Percentiles rank a stretch among this genome's conserved stretches.
Evolutionary conservation across 2,329 filamentous ascomycete species (phyloP).

Genomic region (Fusarium veterinarium): DNA sequence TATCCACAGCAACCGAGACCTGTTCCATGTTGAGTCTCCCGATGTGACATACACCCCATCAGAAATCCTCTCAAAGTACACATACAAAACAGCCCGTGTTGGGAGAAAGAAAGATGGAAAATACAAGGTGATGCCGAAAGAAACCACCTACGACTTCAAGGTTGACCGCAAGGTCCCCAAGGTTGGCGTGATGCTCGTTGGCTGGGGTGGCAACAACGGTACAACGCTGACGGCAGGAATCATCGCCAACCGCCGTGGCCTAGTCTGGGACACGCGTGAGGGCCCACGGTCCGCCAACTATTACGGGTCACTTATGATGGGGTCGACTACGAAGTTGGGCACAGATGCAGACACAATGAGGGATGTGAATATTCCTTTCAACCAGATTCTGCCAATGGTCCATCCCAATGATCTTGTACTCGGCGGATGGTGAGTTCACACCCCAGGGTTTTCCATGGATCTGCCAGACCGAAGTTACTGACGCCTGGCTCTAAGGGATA

Average conservation of each 20-base stretch:
- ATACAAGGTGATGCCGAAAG: slow-evolving; percentile 67
- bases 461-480: too few relatives aligned
- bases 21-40: too few relatives aligned
- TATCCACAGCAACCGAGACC: too few relatives aligned
- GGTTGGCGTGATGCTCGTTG: slow-evolving; percentile 96
- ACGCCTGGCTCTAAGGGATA: slow-evolving; percentile 71
- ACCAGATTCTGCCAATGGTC: slow-evolving; percentile 93
- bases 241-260: slow-evolving; percentile 88
- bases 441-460: too few relatives aligned
- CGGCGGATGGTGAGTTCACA: slow-evolving; percentile 71
- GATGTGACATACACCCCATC: too few relatives aligned
- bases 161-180: slow-evolving; percentile 93
- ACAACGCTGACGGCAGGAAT: slow-evolving; percentile 97
- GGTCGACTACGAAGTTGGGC: slow-evolving; percentile 95
- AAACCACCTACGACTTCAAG: slow-evolving; percentile 97
- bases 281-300: slow-evolving; percentile 90
- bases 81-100: too few relatives aligned
- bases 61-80: too few relatives aligned
- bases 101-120: too few relatives aligned
- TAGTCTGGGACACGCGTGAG: slow-evolving; percentile 94
- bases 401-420: slow-evolving; percentile 96
- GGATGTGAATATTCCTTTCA: slow-evolving; percentile 94
- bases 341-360: slow-evolving; percentile 85
- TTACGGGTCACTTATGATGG: slow-evolving; percentile 98
- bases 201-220: slow-evolving; percentile 98